Evolutionary conservation across 2,329 filamentous ascomycete species (phyloP).

Genomic region (Xylaria multiplex): DNA sequence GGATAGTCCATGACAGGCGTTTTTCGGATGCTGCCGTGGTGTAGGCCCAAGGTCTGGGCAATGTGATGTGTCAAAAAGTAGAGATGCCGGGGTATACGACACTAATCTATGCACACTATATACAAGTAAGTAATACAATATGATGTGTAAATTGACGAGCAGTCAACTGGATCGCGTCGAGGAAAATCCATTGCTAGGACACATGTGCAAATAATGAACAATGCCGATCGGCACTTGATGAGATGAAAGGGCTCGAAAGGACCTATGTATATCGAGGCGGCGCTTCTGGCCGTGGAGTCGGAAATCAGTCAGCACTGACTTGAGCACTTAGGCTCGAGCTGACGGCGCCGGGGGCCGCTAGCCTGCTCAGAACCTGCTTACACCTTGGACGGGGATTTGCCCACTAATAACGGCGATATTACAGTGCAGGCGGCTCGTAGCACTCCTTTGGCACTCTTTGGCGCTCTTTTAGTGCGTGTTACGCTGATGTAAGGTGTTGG

Average conservation of each 20-base stretch:
- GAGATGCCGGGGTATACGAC: background rate
- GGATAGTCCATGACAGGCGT: background rate
- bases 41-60: background rate
- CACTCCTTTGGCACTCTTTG: background rate
- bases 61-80: background rate
- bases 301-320: slow-evolving; percentile 39
- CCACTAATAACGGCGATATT: slow-evolving; percentile 37
- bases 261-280: no score
- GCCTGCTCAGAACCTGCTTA: background rate
- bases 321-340: slow-evolving; percentile 8
- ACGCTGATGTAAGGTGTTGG: slow-evolving; percentile 47
- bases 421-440: slow-evolving; percentile 1
- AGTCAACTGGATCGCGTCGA: background rate
- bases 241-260: background rate
- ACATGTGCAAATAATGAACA: background rate
- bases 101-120: no score
- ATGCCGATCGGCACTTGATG: slow-evolving; percentile 17
- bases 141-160: slow-evolving; percentile 13
- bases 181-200: background rate
- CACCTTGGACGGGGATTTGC: slow-evolving; percentile 17
- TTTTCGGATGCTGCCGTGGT: background rate
- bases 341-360: slow-evolving; percentile 20
- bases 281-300: background rate
- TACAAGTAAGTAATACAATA: no score
- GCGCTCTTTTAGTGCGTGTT: slow-evolving; percentile 12